These are phyloP conservation scores for Coemansia sp. DNA, from an alignment of 192 early-diverging fungal species.

Conservation along the genomic window DNA sequence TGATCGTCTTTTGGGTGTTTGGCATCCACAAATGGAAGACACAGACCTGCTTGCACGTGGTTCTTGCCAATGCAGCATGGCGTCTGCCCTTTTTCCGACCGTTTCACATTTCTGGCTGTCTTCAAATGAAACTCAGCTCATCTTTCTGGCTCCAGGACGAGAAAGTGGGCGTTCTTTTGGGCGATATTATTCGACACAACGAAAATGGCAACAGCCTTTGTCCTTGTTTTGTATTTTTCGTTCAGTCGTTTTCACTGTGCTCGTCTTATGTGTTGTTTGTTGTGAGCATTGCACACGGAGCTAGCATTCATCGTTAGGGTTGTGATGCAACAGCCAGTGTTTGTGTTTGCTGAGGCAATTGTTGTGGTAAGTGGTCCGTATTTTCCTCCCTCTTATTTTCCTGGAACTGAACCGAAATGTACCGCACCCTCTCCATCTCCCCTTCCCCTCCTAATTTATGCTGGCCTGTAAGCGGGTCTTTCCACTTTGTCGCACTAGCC, in stretches of 20 bases:
- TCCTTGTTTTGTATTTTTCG: not conserved
- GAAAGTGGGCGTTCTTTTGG: not conserved
- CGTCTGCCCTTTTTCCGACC: not conserved
- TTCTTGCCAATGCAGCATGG: not conserved
- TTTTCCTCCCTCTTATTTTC: not conserved
- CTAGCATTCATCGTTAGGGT: not conserved
- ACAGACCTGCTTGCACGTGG: not conserved
- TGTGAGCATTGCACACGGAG: not conserved
- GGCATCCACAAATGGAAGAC: not conserved
- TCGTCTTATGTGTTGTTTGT: not conserved
- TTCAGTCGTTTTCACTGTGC: not conserved
- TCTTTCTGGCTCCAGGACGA: not conserved
- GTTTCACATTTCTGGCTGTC: not conserved
- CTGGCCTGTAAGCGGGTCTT: too few relatives aligned
- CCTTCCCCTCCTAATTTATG: too few relatives aligned
- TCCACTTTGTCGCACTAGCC: not conserved
- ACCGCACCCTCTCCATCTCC: not conserved
- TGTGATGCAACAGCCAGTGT: not conserved
- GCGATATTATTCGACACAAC: not conserved
- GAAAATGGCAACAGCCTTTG: not conserved
- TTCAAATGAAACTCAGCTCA: conserved; percentile 1
- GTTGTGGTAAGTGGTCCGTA: not conserved
- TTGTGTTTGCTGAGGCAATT: not conserved
- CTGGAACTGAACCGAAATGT: too few relatives aligned
- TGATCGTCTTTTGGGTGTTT: too few relatives aligned